These are phyloP conservation scores for Candida sanyaensis DNA, from an alignment of 1,139 yeast genomes.

Conservation along the genomic window DNA sequence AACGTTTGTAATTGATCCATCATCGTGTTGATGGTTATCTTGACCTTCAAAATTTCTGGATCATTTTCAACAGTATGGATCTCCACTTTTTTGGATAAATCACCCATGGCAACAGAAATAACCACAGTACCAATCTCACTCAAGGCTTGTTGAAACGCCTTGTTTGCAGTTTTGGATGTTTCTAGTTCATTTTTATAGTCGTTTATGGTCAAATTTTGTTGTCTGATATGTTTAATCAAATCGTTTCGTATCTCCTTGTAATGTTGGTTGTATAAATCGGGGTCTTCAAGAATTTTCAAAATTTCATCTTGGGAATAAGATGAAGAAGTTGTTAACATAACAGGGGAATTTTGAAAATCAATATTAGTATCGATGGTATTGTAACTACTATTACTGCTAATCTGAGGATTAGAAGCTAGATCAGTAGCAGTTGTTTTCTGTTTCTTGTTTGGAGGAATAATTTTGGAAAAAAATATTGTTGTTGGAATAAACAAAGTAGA, in stretches of 20 bases:
- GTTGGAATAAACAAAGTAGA: background rate
- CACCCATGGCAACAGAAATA: slow-evolving; percentile 84
- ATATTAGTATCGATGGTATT: background rate
- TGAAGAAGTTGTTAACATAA: slow-evolving; percentile 3
- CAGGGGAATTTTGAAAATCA: background rate
- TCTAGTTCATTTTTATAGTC: slow-evolving; percentile 44
- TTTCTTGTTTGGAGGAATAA: slow-evolving; percentile 16
- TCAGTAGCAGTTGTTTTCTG: slow-evolving; percentile 9
- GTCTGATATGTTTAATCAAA: slow-evolving; percentile 29
- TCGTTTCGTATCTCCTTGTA: slow-evolving; percentile 35
- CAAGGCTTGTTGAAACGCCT: slow-evolving; percentile 74
- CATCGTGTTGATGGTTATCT: slow-evolving; percentile 82
- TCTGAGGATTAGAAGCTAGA: background rate
- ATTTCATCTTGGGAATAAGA: slow-evolving; percentile 25
- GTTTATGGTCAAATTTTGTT: slow-evolving; percentile 32
- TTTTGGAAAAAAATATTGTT: slow-evolving; percentile 11
- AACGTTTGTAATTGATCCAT: slow-evolving; percentile 84
- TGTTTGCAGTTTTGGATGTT: slow-evolving; percentile 63
- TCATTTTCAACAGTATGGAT: slow-evolving; percentile 73
- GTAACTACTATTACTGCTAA: slow-evolving; percentile 1
- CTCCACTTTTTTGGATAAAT: slow-evolving; percentile 72
- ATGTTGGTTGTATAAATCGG: slow-evolving; percentile 34
- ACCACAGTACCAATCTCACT: slow-evolving; percentile 82
- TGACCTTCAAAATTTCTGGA: slow-evolving; percentile 75
- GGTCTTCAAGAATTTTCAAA: slow-evolving; percentile 42